A percentile compares a stretch with the other conserved stretches of the same genome.
Conservation (phyloP, 306 rosid genomes). For the Acacia melanoxylon region DNA sequence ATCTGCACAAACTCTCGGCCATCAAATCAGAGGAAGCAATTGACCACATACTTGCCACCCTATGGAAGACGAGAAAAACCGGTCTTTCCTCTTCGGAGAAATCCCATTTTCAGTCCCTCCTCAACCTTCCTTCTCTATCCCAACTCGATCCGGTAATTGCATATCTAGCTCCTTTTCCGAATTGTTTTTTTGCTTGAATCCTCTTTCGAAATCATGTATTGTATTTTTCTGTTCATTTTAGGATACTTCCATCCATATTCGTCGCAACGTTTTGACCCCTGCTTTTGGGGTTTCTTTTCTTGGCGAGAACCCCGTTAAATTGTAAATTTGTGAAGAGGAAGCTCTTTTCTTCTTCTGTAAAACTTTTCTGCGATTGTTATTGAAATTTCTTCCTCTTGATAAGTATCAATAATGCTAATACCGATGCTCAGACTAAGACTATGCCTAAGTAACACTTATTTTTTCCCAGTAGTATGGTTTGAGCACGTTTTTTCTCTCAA, state of each 20-base stretch:
- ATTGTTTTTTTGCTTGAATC: background rate
- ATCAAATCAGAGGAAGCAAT: conserved; percentile 42
- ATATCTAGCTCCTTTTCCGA: background rate
- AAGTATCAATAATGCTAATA: too few relatives aligned
- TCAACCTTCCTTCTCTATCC: conserved; percentile 50
- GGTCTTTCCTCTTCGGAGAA: conserved; percentile 54
- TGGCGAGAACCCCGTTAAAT: background rate
- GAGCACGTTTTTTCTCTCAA: background rate
- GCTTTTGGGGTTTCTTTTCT: background rate
- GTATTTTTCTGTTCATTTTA: background rate
- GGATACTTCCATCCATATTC: background rate
- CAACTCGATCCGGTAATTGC: conserved; percentile 49
- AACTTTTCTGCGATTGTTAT: background rate
- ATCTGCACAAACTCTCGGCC: conserved; percentile 45
- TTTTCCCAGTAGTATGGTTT: background rate
- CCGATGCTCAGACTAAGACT: background rate
- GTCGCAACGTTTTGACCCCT: background rate
- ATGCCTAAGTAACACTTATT: too few relatives aligned
- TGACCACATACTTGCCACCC: conserved; percentile 40
- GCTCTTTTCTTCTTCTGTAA: background rate
- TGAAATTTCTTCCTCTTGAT: background rate
- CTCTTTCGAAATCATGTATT: background rate
- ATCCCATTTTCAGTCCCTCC: conserved; percentile 62
- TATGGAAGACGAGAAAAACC: conserved; percentile 57
- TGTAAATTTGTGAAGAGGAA: background rate